Percentiles rank a stretch among this genome's conserved stretches.
These are phyloP conservation scores for Syzygium aqueum DNA, from an alignment of 345 rosid genomes.

Conservation along the genomic window DNA sequence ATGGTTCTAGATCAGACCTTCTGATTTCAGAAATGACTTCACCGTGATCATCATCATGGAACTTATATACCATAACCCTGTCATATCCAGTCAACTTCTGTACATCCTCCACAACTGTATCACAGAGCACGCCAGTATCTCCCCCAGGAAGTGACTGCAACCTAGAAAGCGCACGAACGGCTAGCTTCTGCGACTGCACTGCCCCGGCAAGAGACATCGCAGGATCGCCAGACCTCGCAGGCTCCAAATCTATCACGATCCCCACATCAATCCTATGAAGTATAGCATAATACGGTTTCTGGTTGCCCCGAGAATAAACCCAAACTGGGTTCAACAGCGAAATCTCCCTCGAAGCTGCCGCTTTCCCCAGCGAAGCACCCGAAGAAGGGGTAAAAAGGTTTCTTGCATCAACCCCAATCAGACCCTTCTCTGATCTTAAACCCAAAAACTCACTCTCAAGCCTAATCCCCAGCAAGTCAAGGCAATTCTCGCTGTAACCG, in stretches of 20 bases:
- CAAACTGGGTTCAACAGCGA: constrained; percentile 61
- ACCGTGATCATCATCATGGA: constrained; percentile 87
- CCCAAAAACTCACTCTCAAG: constrained; percentile 34
- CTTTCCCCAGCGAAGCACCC: constrained; percentile 51
- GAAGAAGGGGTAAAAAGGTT: constrained; percentile 52
- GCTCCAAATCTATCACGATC: constrained; percentile 79
- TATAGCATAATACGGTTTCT: constrained; percentile 70
- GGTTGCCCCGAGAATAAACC: constrained; percentile 49
- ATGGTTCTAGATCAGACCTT: constrained; percentile 83
- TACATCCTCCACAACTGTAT: constrained; percentile 81
- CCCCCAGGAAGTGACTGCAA: constrained; percentile 80
- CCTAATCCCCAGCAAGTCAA: constrained; percentile 45
- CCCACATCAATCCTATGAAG: constrained; percentile 75
- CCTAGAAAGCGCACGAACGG: constrained; percentile 72
- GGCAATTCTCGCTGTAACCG: constrained; percentile 58
- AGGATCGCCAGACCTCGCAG: constrained; percentile 51
- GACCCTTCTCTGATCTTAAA: constrained; percentile 31
- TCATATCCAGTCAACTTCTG: constrained; percentile 79
- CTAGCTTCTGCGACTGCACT: constrained; percentile 81
- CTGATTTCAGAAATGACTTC: constrained; percentile 81
- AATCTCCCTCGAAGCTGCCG: constrained; percentile 54
- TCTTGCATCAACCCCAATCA: constrained; percentile 67
- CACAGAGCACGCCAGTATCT: constrained; percentile 71
- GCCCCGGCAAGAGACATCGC: constrained; percentile 67
- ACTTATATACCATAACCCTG: constrained; percentile 82